phyloP scores from a whole-genome alignment of 371 early-diverging fungal species.

The Rhizopus stolonifer region DNA sequence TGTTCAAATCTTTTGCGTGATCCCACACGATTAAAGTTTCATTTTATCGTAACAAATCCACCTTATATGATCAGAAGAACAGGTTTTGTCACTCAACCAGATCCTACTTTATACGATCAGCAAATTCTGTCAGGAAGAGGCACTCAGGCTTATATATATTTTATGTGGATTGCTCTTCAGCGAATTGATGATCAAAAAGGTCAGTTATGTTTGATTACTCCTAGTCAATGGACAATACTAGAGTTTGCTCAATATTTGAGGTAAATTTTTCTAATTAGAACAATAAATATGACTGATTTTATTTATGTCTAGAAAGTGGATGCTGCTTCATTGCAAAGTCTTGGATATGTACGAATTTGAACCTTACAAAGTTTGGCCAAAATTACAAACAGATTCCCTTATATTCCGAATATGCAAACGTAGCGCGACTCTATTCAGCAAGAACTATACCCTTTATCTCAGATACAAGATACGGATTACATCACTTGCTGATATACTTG shows the following conservation, averaged over 20 bases:
- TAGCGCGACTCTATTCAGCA: slow-evolving; percentile 19
- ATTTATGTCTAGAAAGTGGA: slow-evolving; percentile 46
- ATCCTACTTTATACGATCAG: slow-evolving; percentile 55
- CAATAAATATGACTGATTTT: no score
- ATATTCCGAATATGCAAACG: slow-evolving; percentile 53
- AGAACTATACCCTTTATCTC: slow-evolving; percentile 19
- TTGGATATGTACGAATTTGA: slow-evolving; percentile 64
- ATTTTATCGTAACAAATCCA: slow-evolving; percentile 67
- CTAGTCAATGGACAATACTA: slow-evolving; percentile 66
- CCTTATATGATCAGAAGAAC: slow-evolving; percentile 70
- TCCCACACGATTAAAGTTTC: slow-evolving; percentile 44
- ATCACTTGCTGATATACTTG: slow-evolving; percentile 4
- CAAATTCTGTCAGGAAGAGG: slow-evolving; percentile 46
- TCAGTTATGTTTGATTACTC: slow-evolving; percentile 48
- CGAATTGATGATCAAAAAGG: slow-evolving; percentile 39
- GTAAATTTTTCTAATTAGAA: slow-evolving; percentile 6
- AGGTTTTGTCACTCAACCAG: slow-evolving; percentile 58
- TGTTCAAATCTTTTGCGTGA: slow-evolving; percentile 47
- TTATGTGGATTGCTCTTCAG: slow-evolving; percentile 48
- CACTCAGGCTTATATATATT: slow-evolving; percentile 47
- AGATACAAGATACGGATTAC: slow-evolving; percentile 12
- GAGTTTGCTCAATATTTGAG: slow-evolving; percentile 61
- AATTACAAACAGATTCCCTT: slow-evolving; percentile 66
- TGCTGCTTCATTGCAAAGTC: slow-evolving; percentile 55
- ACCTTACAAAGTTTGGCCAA: slow-evolving; percentile 67